These are phyloP conservation scores for Ichthyophthirius multifiliis DNA, from an alignment of 169 alveolate species.

Conservation along the genomic window DNA sequence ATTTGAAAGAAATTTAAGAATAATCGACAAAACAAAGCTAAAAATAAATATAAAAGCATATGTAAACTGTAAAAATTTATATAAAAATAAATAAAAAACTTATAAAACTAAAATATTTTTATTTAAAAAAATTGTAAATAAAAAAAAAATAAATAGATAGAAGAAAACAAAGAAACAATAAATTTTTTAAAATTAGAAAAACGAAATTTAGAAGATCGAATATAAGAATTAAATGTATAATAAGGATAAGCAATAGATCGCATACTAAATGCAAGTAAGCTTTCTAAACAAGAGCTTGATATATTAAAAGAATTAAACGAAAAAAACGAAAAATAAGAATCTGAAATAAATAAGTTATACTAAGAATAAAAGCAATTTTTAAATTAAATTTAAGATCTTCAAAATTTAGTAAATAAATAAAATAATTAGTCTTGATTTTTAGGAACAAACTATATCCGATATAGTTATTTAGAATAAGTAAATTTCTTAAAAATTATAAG, in stretches of 20 bases:
- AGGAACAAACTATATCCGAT: background rate
- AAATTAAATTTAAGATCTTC: background rate
- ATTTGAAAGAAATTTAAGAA: background rate
- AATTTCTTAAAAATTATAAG: background rate
- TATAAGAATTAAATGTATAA: background rate
- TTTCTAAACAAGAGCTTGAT: background rate
- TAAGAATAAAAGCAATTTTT: background rate
- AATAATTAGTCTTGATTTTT: background rate
- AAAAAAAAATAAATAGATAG: constrained; percentile 6
- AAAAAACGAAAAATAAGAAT: background rate
- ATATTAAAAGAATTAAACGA: background rate
- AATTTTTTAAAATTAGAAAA: background rate
- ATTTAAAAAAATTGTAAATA: background rate
- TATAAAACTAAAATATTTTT: too few species aligned
- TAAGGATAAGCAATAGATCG: background rate
- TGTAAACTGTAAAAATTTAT: background rate
- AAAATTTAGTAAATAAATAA: background rate
- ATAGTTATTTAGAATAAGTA: background rate
- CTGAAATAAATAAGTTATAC: background rate
- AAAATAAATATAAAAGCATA: background rate
- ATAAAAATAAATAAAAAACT: too few species aligned
- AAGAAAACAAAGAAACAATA: background rate
- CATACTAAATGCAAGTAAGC: background rate
- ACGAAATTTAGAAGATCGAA: background rate
- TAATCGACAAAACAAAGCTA: background rate